Percentiles rank a stretch among this genome's conserved stretches.
Evolutionary conservation across 2,329 filamentous ascomycete species (phyloP).

Genomic region (Xylariaceae sp.): DNA sequence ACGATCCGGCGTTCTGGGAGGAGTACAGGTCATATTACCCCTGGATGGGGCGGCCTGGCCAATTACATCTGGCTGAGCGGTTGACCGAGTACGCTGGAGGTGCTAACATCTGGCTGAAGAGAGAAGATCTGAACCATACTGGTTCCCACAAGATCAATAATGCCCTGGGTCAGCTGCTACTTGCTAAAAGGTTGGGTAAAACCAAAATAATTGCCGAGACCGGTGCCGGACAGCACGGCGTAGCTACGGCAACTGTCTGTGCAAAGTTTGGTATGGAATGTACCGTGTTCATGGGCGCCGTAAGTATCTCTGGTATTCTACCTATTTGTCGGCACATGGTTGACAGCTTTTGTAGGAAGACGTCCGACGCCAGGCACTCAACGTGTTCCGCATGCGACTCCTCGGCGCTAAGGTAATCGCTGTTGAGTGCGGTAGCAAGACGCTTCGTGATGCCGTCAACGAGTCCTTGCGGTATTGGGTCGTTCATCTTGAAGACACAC

Average conservation of each 20-base stretch:
- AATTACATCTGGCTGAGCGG: conserved; percentile 85
- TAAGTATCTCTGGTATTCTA: conserved; percentile 41
- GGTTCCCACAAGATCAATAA: conserved; percentile 99
- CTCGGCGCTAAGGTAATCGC: conserved; percentile 91
- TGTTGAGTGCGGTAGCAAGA: conserved; percentile 87
- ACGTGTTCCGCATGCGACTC: conserved; percentile 98
- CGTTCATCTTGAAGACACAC: conserved; percentile 86
- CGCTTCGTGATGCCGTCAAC: conserved; percentile 88
- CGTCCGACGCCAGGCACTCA: conserved; percentile 91
- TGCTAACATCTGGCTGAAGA: conserved; percentile 96
- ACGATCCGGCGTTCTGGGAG: conserved; percentile 94
- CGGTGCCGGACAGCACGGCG: conserved; percentile 95
- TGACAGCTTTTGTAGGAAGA: conserved; percentile 65
- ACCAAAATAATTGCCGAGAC: conserved; percentile 98
- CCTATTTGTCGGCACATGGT: not conserved
- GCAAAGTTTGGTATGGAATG: conserved; percentile 99
- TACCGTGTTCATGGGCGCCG: conserved; percentile 95
- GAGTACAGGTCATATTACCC: conserved; percentile 96
- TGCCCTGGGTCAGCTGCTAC: conserved; percentile 87
- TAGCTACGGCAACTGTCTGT: conserved; percentile 95
- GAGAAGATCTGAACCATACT: conserved; percentile 97
- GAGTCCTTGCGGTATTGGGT: conserved; percentile 96
- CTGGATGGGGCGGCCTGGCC: conserved; percentile 95
- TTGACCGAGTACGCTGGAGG: conserved; percentile 89
- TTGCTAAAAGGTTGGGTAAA: conserved; percentile 88